These are phyloP conservation scores for Starmera caribaea DNA, from an alignment of 805 yeast genomes.

Conservation along the genomic window DNA sequence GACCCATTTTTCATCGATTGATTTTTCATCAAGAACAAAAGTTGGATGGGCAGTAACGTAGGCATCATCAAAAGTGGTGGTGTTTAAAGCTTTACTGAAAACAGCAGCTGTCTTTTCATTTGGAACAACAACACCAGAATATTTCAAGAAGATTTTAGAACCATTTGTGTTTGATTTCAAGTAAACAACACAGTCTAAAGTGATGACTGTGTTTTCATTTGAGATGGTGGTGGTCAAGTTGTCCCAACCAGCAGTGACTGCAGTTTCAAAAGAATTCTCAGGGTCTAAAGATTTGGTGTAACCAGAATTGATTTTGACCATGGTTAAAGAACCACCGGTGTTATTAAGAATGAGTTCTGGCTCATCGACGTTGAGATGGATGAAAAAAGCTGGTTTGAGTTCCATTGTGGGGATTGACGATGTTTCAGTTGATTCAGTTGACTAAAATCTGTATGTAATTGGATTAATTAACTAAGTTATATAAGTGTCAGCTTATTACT, in stretches of 20 bases:
- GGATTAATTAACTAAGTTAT: too few relatives aligned
- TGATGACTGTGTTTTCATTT: conserved; percentile 17
- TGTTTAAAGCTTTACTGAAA: conserved; percentile 20
- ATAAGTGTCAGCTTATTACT: too few relatives aligned
- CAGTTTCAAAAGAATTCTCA: conserved; percentile 28
- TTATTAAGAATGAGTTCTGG: conserved; percentile 21
- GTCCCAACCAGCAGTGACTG: conserved; percentile 34
- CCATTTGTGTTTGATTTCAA: conserved; percentile 34
- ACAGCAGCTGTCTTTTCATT: conserved; percentile 27
- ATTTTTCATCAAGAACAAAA: conserved; percentile 31
- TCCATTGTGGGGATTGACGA: background rate
- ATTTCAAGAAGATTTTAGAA: conserved; percentile 30
- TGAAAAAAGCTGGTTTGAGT: conserved; percentile 26
- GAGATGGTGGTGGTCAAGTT: conserved; percentile 29
- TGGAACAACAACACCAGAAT: conserved; percentile 39
- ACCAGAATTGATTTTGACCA: conserved; percentile 25
- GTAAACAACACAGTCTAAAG: conserved; percentile 41
- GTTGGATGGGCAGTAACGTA: conserved; percentile 40
- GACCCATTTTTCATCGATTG: conserved; percentile 43
- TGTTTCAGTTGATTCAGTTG: background rate
- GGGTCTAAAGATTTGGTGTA: conserved; percentile 27
- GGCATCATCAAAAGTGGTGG: conserved; percentile 33
- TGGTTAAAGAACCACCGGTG: conserved; percentile 16
- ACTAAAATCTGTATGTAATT: too few relatives aligned
- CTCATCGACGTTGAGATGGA: conserved; percentile 26